Percentiles rank a stretch among this genome's conserved stretches.
These are phyloP conservation scores for Fusarium sp. DNA, from an alignment of 2,329 filamentous ascomycete genomes.

Conservation along the genomic window DNA sequence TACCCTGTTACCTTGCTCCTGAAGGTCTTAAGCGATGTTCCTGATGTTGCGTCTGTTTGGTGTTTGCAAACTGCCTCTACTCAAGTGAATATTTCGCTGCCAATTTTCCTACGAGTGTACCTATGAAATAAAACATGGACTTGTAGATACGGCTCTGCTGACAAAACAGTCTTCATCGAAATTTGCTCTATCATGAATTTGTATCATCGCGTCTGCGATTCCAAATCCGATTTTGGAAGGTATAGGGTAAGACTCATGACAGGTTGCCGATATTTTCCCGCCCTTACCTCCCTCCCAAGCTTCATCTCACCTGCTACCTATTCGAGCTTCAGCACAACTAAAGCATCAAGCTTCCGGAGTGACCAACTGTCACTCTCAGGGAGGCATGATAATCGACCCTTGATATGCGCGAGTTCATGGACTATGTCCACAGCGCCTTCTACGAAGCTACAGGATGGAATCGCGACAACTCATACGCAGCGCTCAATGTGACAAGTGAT, in stretches of 20 bases:
- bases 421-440: slow-evolving; percentile 93
- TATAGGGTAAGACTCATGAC: slow-evolving; percentile 19
- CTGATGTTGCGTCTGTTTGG: background rate
- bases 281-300: background rate
- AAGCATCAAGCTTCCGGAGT: slow-evolving; percentile 32
- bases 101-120: background rate
- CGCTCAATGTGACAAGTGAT: slow-evolving; percentile 84
- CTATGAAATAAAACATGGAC: background rate
- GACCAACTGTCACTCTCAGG: slow-evolving; percentile 19
- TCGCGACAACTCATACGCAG: slow-evolving; percentile 90
- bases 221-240: background rate
- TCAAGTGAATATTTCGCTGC: background rate
- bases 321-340: background rate
- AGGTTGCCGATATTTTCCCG: slow-evolving; percentile 32
- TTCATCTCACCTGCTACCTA: background rate
- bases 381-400: slow-evolving; percentile 48
- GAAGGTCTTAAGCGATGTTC: accelerated
- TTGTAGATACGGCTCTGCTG: background rate
- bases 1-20: background rate
- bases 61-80: background rate
- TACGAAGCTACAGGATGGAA: slow-evolving; percentile 89
- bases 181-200: background rate
- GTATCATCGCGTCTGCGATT: background rate
- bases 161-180: background rate
- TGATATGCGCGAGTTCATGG: slow-evolving; percentile 95